These are phyloP conservation scores for Xanthoparmelia taractica DNA, from an alignment of 495 filamentous ascomycete genomes.

Conservation along the genomic window DNA sequence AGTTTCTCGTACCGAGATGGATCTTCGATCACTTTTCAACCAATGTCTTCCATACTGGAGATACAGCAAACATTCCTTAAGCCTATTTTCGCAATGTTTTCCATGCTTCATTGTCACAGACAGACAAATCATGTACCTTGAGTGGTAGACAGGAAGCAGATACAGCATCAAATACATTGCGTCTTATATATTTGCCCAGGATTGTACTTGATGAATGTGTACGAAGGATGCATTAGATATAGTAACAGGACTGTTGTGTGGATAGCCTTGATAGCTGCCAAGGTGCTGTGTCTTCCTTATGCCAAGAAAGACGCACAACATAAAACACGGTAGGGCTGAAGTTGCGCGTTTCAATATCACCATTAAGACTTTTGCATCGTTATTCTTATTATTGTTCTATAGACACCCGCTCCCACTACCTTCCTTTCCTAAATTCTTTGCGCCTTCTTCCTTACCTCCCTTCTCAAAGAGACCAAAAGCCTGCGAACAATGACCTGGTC, in stretches of 20 bases:
- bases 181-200: background rate
- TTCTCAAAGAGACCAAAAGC: no score
- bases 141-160: slow-evolving; percentile 12
- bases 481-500: no score
- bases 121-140: slow-evolving; percentile 7
- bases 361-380: no score
- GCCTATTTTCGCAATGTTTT: background rate
- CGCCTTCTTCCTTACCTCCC: no score
- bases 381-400: no score
- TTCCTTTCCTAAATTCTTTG: no score
- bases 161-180: slow-evolving; percentile 7
- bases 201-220: background rate
- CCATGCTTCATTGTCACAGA: background rate
- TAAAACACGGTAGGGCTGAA: background rate
- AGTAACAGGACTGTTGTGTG: no score
- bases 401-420: no score
- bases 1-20: background rate
- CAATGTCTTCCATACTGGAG: background rate
- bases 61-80: background rate
- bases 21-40: background rate
- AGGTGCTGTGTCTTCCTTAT: background rate
- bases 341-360: background rate
- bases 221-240: no score
- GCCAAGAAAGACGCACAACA: background rate
- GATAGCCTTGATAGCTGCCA: no score